Conservation (phyloP, 2,329 filamentous ascomycete genomes). For the Lasiodiplodia sp. region DNA sequence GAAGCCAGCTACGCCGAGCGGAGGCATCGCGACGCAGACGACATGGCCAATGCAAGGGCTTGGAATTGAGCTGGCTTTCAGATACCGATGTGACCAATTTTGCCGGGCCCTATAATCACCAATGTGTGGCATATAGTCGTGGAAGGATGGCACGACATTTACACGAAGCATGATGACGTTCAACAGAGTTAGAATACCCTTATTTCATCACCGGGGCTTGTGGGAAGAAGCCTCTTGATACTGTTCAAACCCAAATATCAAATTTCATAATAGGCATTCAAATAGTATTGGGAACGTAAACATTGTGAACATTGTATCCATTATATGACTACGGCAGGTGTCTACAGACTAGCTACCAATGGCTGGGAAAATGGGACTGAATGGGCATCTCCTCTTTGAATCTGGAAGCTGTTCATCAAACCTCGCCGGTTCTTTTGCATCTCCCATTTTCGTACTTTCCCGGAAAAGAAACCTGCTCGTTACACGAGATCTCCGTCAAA, state of each 20-base stretch:
- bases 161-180: not conserved
- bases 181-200: not conserved
- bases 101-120: not conserved
- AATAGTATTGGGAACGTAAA: not conserved
- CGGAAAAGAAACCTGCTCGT: not conserved
- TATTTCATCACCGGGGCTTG: not conserved
- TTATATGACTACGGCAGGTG: not conserved
- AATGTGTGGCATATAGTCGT: not conserved
- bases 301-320: not conserved
- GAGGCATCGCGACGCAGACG: constrained; percentile 72
- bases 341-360: not conserved
- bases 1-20: constrained; percentile 72
- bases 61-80: constrained; percentile 57
- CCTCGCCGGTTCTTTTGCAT: not conserved
- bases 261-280: not conserved
- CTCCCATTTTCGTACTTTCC: not conserved
- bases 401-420: not conserved
- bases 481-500: not conserved
- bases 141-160: not conserved
- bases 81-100: not conserved
- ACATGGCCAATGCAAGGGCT: constrained; percentile 61
- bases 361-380: not conserved
- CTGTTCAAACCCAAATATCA: not conserved
- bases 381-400: not conserved
- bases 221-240: not conserved